Evolutionary conservation across 805 yeast species (phyloP), one percentile per base, ranked within the genome.

Genomic region (Starmerella vitae): DNA sequence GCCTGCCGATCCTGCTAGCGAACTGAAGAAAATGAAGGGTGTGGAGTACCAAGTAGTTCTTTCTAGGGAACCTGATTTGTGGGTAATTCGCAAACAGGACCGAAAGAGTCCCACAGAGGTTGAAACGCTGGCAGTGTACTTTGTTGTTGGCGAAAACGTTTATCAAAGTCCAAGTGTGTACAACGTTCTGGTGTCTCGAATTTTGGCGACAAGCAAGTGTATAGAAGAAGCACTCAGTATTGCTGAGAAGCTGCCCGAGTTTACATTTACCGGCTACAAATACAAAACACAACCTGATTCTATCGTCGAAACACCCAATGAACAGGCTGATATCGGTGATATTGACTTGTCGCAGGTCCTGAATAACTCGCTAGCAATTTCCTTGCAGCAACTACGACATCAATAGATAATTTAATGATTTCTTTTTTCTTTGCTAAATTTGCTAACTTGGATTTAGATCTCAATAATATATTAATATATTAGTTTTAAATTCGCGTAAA

Each of bases 91-190:
- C 41, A 85, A 86, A 54, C 96, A 88, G 56, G 62, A 72, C 33
- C 63, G 97, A 22, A 45, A 67, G 4, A 61, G 68, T 26, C 44
- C 47, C 34, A 63, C 64, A 10, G 70, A 67, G 25, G 69, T 70
- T 2, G 59, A 65, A 19, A 66, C 77, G 0, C 51, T 82, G 9
- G 74, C 82, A 21, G 93, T 84, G 47, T 88, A 81, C 60, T 88
- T 82, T 57, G 78, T 88, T 34, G 74, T 85, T 30, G 94, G 95
- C 3, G 93, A 94, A 15, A 85, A 83, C 53, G 78, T 91, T 2
- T 91, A 85, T 60, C 88, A 82, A 74, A 78, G 95, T 0, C 96
- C 96, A 0, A 63, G 73, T 14, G 67, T 82, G 1, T 74, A 76
- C 52, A 76, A 80, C 28, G 70, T 86, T 2, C 64, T 88, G 5